Percentiles rank a stretch among this genome's conserved stretches.
phyloP scores from a whole-genome alignment of 129 eudicot species.

The Tagetes erecta region DNA sequence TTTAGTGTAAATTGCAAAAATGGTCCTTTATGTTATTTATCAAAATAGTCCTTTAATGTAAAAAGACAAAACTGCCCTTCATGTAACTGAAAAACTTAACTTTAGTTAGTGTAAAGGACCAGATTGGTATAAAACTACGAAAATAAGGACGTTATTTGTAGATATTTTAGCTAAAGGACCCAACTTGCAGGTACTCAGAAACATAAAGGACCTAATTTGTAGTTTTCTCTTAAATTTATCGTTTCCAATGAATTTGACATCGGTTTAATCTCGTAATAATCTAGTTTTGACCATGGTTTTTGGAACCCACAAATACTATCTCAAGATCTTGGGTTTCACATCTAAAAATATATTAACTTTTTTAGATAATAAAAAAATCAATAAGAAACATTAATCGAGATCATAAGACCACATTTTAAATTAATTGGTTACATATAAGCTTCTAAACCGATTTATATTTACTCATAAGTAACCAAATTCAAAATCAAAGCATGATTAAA shows the following conservation, averaged over 20 bases:
- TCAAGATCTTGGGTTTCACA: conserved; percentile 41
- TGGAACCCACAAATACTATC: conserved; percentile 36
- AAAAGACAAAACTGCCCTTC: too few relatives aligned
- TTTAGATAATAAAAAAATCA: not conserved
- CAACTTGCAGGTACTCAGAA: too few relatives aligned
- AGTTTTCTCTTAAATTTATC: too few relatives aligned
- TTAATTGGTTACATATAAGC: not conserved
- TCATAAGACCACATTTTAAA: not conserved
- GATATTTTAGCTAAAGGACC: too few relatives aligned
- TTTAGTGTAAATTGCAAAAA: too few relatives aligned
- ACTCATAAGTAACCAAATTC: not conserved
- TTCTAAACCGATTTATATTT: not conserved
- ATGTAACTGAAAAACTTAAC: too few relatives aligned
- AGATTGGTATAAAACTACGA: too few relatives aligned
- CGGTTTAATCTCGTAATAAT: conserved; percentile 44
- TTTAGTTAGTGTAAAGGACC: too few relatives aligned
- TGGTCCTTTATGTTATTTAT: too few relatives aligned
- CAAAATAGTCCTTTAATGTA: too few relatives aligned
- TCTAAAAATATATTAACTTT: conserved; percentile 9
- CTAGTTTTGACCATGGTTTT: conserved; percentile 45
- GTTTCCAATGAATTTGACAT: conserved; percentile 36
- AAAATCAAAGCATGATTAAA: conserved; percentile 24
- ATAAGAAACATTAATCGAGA: not conserved
- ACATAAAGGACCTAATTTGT: too few relatives aligned
- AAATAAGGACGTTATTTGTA: too few relatives aligned